Evolutionary conservation across 2,329 filamentous ascomycete genomes (phyloP), one percentile per base, ranked within the genome.

Genomic region (Diplocarpon rosae): DNA sequence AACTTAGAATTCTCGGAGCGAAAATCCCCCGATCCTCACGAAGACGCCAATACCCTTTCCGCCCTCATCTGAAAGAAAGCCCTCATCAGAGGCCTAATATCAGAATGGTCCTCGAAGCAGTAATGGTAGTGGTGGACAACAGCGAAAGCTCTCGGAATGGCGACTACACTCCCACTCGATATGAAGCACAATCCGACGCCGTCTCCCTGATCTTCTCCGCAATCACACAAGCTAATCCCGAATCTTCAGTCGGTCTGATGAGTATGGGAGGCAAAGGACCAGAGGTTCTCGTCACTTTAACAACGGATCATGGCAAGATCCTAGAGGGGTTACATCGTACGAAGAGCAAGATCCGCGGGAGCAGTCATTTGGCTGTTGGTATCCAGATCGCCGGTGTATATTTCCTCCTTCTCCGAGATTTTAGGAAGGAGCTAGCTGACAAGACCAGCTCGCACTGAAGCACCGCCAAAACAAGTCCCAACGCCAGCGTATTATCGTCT

Each of bases 91-190:
- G 46, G 46, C 49, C 32, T 17, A 46, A 30, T 24, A 37, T 68
- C 79, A 89, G 75, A 63, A 98, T 98, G 92, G 85, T 83, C 69
- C 82, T 98, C 68, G 92, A 98, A 80, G 93, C 92, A 71, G 93
- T 94, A 52, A 96, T 98, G 89, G 86, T 98, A 67, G 82, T 96
- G 75, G 87, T 96, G 62, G 92, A 98, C 76, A 98, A 96, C 75
- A 95, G 89, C 72, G 92, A 98, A 72, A 89, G 85, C 71, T 94
- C 87, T 72, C 81, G 92, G 64, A 98, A 98, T 69, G 92, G 93
- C 63, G 92, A 98, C 66, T 76, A 74, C 65, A 84, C 85, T 62
- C 90, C 92, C 47, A 93, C 89, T 56, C 80, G 92, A 67, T 98
- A 89, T 75, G 88, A 95, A 69, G 88, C 92, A 58, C 92, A 98